phyloP scores from a whole-genome alignment of 768 basidiomycete genomes.

The Tephrocybe sp. region DNA sequence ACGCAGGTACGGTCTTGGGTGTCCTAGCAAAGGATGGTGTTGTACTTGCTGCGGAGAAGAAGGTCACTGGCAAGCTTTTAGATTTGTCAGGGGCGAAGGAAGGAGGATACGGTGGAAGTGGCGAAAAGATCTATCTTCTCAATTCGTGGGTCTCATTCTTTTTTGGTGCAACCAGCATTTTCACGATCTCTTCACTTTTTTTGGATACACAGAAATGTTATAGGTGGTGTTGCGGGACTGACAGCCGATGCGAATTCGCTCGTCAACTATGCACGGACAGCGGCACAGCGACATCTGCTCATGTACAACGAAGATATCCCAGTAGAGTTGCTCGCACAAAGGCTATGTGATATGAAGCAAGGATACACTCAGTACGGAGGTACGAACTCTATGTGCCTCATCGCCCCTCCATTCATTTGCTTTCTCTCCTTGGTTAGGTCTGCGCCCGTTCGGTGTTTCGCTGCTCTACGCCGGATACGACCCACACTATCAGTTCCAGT shows the following conservation, averaged over 20 bases:
- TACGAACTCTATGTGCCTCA: slow-evolving; percentile 33
- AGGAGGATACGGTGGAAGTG: slow-evolving; percentile 91
- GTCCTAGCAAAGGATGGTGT: slow-evolving; percentile 90
- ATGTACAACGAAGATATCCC: slow-evolving; percentile 97
- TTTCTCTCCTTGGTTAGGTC: slow-evolving; percentile 51
- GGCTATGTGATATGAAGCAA: slow-evolving; percentile 96
- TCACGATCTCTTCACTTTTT: slow-evolving; percentile 1
- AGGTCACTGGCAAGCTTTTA: slow-evolving; percentile 95
- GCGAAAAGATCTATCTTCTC: slow-evolving; percentile 96
- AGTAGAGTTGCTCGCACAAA: slow-evolving; percentile 92
- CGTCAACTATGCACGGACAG: slow-evolving; percentile 89
- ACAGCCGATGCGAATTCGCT: slow-evolving; percentile 98
- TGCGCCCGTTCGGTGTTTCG: slow-evolving; percentile 97
- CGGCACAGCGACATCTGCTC: slow-evolving; percentile 87
- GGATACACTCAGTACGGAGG: slow-evolving; percentile 98
- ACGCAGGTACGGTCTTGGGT: slow-evolving; percentile 92
- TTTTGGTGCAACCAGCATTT: neutral
- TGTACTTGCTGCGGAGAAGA: slow-evolving; percentile 93
- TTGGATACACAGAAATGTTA: slow-evolving; percentile 72
- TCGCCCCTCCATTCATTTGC: neutral
- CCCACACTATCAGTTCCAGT: slow-evolving; percentile 92
- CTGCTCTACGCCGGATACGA: slow-evolving; percentile 97
- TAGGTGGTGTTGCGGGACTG: slow-evolving; percentile 92
- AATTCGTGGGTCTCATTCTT: slow-evolving; percentile 65
- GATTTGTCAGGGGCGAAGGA: slow-evolving; percentile 87